Evolutionary conservation across 495 filamentous ascomycete species (phyloP), one percentile per base, ranked within the genome.

Genomic region (Beverwykella pulmonaria): DNA sequence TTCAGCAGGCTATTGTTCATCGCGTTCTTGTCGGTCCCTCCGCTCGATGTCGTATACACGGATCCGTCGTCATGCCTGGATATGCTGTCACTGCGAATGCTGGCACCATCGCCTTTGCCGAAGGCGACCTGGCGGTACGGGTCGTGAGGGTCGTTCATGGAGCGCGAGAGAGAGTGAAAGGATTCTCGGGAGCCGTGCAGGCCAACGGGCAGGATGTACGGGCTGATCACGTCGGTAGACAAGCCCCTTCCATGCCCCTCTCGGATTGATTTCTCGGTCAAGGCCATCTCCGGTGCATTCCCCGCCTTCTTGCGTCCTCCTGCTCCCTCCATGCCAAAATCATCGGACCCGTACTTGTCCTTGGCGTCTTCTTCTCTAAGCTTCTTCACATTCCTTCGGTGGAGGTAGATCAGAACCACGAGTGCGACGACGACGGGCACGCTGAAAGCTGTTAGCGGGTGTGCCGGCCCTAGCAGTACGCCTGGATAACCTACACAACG

Each of bases 341-440:
- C 94, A 73, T 98, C 84, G 1, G 92, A 96, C 73, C 89, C 95
- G 75, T 95, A 90, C 69, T 91, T 90, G 74, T 97, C 93, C 64
- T 90, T 86, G 30, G 82, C 81, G 75, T 98, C 94, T 79, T 98
- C 94, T 44, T 79, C 79, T 63, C 82, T 81, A 63, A 92, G 84
- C 68, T 84, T 93, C 69, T 85, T 84, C 17, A 90, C 79, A 70
- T 90, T 88, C 74, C 90, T 82, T 15, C 90, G 85, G 71, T 96
- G 92, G 30, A 98, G 81, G 69, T 85, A 89, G 58, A 93, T 63
- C 52, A 97, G 81, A 26, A 91, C 81, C 23, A 87, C 63, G 7
- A 91, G 72, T 15, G 89, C 90, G 68, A 81, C 76, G 15, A 88
- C 78, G 44, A 97, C 76, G 0, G 94, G 93, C 49, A 97, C 87